These are phyloP conservation scores for Didymella keratinophila DNA, from an alignment of 2,329 filamentous ascomycete genomes.

Conservation along the genomic window DNA sequence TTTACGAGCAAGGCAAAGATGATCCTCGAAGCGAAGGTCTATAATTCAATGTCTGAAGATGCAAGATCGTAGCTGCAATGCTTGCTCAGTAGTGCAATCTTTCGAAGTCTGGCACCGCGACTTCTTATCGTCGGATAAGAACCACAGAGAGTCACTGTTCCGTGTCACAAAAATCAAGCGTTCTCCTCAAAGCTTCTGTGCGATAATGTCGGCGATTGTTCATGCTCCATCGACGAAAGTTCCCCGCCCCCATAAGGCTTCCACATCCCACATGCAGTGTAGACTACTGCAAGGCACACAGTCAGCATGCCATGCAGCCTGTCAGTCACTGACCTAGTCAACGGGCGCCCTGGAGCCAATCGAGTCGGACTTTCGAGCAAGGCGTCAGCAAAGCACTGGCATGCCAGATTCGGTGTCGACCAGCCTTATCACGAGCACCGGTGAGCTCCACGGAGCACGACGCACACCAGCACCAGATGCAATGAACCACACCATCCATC, in stretches of 20 bases:
- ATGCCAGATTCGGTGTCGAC: background rate
- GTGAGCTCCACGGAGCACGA: background rate
- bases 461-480: background rate
- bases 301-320: conserved; percentile 11
- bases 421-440: background rate
- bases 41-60: background rate
- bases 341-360: background rate
- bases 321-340: conserved; percentile 7
- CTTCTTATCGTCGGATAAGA: background rate
- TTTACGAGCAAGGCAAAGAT: background rate
- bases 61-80: background rate
- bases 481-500: background rate
- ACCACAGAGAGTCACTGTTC: background rate
- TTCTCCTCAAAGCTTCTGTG: background rate
- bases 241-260: conserved; percentile 4
- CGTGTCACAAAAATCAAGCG: background rate
- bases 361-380: background rate
- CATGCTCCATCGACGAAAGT: background rate
- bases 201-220: background rate
- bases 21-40: background rate
- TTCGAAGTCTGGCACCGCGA: background rate
- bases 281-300: background rate
- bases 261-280: background rate
- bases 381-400: background rate
- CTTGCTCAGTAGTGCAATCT: background rate